Base-by-base conservation (phyloP, 2,329 filamentous ascomycete species). In the Chaetomium olivaceum region DNA sequence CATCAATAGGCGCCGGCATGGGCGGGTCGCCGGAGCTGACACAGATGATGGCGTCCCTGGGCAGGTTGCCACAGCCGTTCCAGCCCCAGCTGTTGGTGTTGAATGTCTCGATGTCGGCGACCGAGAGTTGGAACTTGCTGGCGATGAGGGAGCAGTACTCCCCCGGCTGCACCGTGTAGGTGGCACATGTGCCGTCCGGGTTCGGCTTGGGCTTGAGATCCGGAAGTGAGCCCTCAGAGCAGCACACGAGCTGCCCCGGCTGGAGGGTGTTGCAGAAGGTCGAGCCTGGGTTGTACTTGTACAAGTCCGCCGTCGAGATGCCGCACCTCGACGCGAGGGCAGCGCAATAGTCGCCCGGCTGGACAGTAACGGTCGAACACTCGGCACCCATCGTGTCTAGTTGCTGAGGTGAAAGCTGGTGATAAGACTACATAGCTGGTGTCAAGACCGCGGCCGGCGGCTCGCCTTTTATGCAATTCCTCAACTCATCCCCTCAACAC, bases 11-110 rank as follows among this genome's bases (percentile, higher is more conserved):
- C 3, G 75, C 72, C 2, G 80, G 80, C 70, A 81, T 75, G 0
- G 78, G 76, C 16, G 77, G 73, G 2, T 63, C 66, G 3, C 80
- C 80, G 1, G 70, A 66, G 62, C 77, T 78, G 2, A 80, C 67
- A 65, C 79, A 81, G 7, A 80, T 75, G 36, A 72, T 72, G 9
- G 64, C 54, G 1, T 72, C 73, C 19, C 67, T 57, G 46, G 68
- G 61, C 11, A 80, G 23, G 9, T 5, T 4, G 7, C 2, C 16
- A 61, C 39, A 81, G 4, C 75, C 77, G 5, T 48, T 58, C 76
- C 76, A 81, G 12, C 72, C 76, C 77, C 78, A 82, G 8, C 77
- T 79, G 16, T 76, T 71, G 3, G 67, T 73, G 67, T 82, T 81
- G 64, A 74, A 77, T 1, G 64, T 60, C 25, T 78, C 74, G n/a